Conservation (phyloP, 345 rosid species). For the Murraya paniculata region DNA sequence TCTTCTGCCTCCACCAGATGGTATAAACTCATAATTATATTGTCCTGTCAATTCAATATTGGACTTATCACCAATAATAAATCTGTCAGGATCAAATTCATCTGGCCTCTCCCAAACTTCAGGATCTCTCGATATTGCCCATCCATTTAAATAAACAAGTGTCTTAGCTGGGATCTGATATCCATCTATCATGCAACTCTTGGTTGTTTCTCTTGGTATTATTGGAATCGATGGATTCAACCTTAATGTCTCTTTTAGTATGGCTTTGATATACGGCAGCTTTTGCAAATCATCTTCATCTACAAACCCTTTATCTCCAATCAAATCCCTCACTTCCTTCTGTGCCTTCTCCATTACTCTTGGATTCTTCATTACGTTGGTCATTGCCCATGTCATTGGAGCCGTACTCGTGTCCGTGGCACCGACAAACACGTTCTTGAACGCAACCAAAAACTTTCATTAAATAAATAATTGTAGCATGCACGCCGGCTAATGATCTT, state of each 20-base stretch:
- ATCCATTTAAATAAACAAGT: slow-evolving; percentile 12
- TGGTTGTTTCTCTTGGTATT: slow-evolving; percentile 5
- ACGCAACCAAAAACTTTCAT: too few species aligned
- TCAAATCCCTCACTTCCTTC: slow-evolving; percentile 20
- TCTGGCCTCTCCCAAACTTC: slow-evolving; percentile 4
- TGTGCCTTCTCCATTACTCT: slow-evolving; percentile 33
- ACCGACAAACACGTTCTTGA: slow-evolving; percentile 31
- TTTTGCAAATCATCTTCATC: slow-evolving; percentile 28
- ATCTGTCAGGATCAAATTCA: slow-evolving; percentile 1
- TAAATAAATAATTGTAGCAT: too few species aligned
- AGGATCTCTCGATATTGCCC: slow-evolving; percentile 33
- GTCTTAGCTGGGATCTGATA: background rate
- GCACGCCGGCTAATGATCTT: too few species aligned
- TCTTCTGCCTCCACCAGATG: slow-evolving; percentile 36
- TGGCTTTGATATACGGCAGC: slow-evolving; percentile 36
- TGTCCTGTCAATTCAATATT: slow-evolving; percentile 21
- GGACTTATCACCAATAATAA: background rate
- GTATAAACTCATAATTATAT: slow-evolving; percentile 17
- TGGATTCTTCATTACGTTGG: slow-evolving; percentile 31
- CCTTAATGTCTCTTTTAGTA: slow-evolving; percentile 44
- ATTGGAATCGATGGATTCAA: slow-evolving; percentile 9
- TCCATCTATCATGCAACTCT: background rate
- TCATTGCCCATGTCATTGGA: slow-evolving; percentile 35
- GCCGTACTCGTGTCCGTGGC: slow-evolving; percentile 33
- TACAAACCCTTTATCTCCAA: slow-evolving; percentile 26